These are phyloP conservation scores for Avena insularis DNA, from an alignment of 176 grass and related monocot species.

Conservation along the genomic window DNA sequence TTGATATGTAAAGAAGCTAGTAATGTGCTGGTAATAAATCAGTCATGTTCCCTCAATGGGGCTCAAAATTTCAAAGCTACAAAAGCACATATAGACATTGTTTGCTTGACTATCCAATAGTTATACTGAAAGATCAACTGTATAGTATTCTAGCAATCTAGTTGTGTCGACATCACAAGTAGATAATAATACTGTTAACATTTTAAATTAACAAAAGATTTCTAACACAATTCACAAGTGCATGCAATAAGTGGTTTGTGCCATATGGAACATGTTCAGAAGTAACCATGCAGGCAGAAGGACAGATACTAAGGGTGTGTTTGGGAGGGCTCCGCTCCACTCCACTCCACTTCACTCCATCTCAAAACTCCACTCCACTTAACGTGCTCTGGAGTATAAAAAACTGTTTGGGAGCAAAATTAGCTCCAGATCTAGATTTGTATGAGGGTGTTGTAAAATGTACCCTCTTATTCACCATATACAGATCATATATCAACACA, in stretches of 20 bases:
- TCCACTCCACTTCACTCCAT: too few relatives aligned
- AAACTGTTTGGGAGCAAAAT: too few relatives aligned
- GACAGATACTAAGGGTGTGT: not conserved
- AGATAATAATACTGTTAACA: not conserved
- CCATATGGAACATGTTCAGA: not conserved
- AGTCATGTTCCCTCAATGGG: not conserved
- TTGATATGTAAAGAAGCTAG: not conserved
- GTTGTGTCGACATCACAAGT: not conserved
- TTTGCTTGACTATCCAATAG: conserved; percentile 1
- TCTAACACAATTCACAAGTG: not conserved
- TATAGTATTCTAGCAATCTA: not conserved
- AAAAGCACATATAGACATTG: not conserved
- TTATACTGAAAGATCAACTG: not conserved
- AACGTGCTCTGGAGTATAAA: too few relatives aligned
- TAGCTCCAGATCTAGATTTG: too few relatives aligned
- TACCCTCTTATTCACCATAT: too few relatives aligned
- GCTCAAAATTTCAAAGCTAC: conserved; percentile 1
- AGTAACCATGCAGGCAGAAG: not conserved
- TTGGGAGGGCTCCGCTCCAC: too few relatives aligned
- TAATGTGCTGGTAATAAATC: not conserved
- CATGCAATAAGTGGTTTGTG: not conserved
- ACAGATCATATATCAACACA: too few relatives aligned
- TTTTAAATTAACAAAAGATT: not conserved
- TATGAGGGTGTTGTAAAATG: too few relatives aligned
- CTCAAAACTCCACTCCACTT: too few relatives aligned